Percentiles rank a stretch among this genome's conserved stretches.
Evolutionary conservation across 176 grass and related monocot species (phyloP).

Genomic region (Pontederia crassipes): DNA sequence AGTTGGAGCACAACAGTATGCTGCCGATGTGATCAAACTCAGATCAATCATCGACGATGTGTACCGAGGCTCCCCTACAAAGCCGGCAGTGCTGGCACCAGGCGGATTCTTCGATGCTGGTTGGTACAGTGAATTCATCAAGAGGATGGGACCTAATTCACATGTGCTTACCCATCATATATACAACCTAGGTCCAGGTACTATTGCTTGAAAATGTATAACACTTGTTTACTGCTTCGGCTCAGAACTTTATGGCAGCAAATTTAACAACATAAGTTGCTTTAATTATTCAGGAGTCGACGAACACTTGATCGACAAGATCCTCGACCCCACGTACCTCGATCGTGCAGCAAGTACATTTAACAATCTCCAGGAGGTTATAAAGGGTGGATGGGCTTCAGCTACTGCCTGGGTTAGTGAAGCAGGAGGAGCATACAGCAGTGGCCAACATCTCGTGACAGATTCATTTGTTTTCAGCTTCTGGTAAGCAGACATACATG

Average conservation of each 20-base stretch:
- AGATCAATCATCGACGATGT: slow-evolving; percentile 27
- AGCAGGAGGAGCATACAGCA: slow-evolving; percentile 90
- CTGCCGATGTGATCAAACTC: slow-evolving; percentile 52
- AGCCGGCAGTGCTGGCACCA: slow-evolving; percentile 69
- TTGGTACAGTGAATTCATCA: slow-evolving; percentile 56
- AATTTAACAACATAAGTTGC: background rate
- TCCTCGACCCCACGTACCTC: slow-evolving; percentile 57
- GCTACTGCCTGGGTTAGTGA: slow-evolving; percentile 70
- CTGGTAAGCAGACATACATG: slow-evolving; percentile 41
- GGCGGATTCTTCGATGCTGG: slow-evolving; percentile 66
- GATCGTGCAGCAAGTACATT: slow-evolving; percentile 44
- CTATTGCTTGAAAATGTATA: background rate
- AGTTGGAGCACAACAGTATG: slow-evolving; percentile 50
- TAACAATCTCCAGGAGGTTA: slow-evolving; percentile 39
- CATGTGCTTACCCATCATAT: slow-evolving; percentile 82
- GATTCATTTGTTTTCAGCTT: slow-evolving; percentile 93
- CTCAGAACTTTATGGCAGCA: background rate
- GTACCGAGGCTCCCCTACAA: slow-evolving; percentile 35
- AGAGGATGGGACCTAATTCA: slow-evolving; percentile 47
- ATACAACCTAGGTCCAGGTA: slow-evolving; percentile 84
- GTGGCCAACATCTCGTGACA: slow-evolving; percentile 76
- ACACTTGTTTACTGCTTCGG: background rate
- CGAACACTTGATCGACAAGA: slow-evolving; percentile 53
- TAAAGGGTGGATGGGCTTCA: slow-evolving; percentile 39
- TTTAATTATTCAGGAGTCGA: slow-evolving; percentile 41